Conservation (phyloP, 2,329 filamentous ascomycete genomes). For the Rutstroemia sp. region DNA sequence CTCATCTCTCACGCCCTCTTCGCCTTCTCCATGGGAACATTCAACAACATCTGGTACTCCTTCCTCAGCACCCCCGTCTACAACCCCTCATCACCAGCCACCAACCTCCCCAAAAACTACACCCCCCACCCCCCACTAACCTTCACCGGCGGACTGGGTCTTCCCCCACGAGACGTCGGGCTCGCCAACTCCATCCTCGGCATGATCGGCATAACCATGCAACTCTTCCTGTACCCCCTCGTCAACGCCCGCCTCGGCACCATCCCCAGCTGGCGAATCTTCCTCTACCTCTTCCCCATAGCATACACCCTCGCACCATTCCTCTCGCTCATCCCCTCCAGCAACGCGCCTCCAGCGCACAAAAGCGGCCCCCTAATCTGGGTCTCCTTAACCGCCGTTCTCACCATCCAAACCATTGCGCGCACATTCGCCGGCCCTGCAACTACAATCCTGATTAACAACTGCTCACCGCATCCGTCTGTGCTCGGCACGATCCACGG, state of each 20-base stretch:
- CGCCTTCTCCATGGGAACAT: conserved; percentile 53
- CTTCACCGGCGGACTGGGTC: conserved; percentile 65
- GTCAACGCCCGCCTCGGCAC: conserved; percentile 62
- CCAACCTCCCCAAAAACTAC: conserved; percentile 41
- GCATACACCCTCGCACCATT: conserved; percentile 65
- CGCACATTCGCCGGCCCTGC: conserved; percentile 46
- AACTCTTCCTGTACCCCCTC: conserved; percentile 63
- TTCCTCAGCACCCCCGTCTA: conserved; percentile 53
- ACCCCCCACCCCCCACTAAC: conserved; percentile 29
- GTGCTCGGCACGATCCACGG: conserved; percentile 52
- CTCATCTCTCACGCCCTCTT: conserved; percentile 47
- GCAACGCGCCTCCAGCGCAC: conserved; percentile 20
- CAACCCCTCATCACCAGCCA: conserved; percentile 22
- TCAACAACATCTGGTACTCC: conserved; percentile 54
- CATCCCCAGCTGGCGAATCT: conserved; percentile 59
- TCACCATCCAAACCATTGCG: conserved; percentile 63
- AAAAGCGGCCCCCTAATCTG: conserved; percentile 26
- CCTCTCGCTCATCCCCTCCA: conserved; percentile 55
- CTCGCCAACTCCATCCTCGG: conserved; percentile 72
- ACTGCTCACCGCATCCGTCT: conserved; percentile 50
- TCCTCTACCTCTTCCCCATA: conserved; percentile 61
- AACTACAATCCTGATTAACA: conserved; percentile 35
- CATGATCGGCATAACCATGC: conserved; percentile 64
- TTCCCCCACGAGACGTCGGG: conserved; percentile 65
- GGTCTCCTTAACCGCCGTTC: conserved; percentile 22